Percentiles rank a stretch among this genome's conserved stretches.
Conservation (phyloP, 441 rosid species). For the Populus hybrid region DNA sequence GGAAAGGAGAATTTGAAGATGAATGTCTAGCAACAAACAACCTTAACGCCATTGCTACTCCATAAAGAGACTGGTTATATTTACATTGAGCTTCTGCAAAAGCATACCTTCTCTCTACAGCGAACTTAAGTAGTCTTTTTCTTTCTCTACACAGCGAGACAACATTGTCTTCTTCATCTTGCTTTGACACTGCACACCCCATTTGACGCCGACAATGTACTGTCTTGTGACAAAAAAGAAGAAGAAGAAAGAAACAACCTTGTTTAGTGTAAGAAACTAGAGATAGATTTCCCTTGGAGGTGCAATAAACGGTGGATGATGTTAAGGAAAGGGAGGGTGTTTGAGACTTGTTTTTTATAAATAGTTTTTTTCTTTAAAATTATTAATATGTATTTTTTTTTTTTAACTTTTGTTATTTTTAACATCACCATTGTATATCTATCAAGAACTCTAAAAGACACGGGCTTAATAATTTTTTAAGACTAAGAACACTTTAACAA, state of each 20-base stretch:
- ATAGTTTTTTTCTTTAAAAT: too few species aligned
- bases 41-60: constrained; percentile 45
- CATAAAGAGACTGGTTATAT: constrained; percentile 48
- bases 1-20: constrained; percentile 43
- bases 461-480: too few species aligned
- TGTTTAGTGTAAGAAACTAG: background rate
- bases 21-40: constrained; percentile 48
- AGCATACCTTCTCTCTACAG: constrained; percentile 39
- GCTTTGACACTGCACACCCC: constrained; percentile 55
- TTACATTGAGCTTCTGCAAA: constrained; percentile 49
- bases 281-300: background rate
- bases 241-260: background rate
- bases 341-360: too few species aligned
- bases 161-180: constrained; percentile 39
- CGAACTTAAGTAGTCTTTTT: constrained; percentile 41
- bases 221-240: background rate
- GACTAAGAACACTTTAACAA: background rate
- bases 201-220: constrained; percentile 17
- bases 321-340: background rate
- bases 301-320: background rate
- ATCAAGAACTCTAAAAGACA: too few species aligned
- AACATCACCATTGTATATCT: too few species aligned
- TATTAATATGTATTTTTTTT: too few species aligned
- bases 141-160: constrained; percentile 48
- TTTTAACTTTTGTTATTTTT: too few species aligned